Base-by-base conservation (phyloP, 345 rosid species). In the Rhodamnia argentea region DNA sequence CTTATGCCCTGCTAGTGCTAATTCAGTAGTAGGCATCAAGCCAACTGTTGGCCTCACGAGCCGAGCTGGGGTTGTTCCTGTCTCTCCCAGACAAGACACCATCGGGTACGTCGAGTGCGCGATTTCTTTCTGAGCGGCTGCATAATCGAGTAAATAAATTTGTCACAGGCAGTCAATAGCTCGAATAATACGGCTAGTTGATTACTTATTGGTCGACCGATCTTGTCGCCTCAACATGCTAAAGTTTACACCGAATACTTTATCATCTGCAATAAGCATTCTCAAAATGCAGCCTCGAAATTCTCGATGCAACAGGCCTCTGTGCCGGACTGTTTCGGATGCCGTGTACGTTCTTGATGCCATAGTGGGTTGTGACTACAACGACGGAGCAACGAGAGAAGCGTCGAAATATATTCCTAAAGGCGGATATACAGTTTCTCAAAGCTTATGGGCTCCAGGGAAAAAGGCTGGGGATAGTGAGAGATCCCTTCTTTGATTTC, bases 11-110 rank as follows among this genome's bases (percentile, higher is more conserved):
- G 86, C 99, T 0, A 87, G 89, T 84, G 82, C 74, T 29, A 94
- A 95, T 87, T 96, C 96, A 0, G 93, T 92, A 2, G 96, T 95
- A 3, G 98, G 98, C 51, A 84, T 95, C 84, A 95, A 95, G 86
- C 98, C 97, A 50, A 96, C 91, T 0, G 94, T 94, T 52, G 97
- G 96, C 82, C 94, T 96, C 84, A 95, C 98, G 8, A 96, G 98
- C 89, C 87, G 93, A 85, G 95, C 94, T 13, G 97, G 98, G 6
- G 96, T 94, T 75, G 85, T 95, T 75, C 99, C 96, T 26, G 6
- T 96, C 70, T 90, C 94, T 52, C 92, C 85, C 10, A 89, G 94
- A 59, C 98, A 92, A 85, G 99, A 94, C 89, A 93, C 89, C 32
- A 55, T 94, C 15, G 98, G 98, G 94, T 94, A 60, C 9, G 70